Percentiles rank a stretch among this genome's conserved stretches.
Evolutionary conservation across 495 filamentous ascomycete species (phyloP).

Genomic region (Penicillium egyptiacum): DNA sequence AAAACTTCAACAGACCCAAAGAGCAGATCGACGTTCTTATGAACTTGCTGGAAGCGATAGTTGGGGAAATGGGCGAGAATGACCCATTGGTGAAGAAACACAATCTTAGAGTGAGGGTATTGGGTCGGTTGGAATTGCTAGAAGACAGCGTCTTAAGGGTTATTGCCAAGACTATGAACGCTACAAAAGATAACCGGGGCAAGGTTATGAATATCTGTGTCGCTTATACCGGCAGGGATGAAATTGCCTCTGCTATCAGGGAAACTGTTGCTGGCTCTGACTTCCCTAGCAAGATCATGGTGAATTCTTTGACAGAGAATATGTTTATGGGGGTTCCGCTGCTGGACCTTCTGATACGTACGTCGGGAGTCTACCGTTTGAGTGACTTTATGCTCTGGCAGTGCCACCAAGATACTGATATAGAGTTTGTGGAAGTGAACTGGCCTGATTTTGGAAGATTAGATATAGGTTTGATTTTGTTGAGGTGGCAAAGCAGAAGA

Average conservation of each 20-base stretch:
- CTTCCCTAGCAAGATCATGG: neutral
- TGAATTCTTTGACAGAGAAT: neutral
- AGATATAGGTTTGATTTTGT: neutral
- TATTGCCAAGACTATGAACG: neutral
- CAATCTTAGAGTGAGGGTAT: neutral
- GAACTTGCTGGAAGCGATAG: neutral
- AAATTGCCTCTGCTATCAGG: constrained; percentile 1
- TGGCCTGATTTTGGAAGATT: constrained; percentile 1
- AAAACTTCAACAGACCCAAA: constrained; percentile 1
- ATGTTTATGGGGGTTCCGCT: neutral
- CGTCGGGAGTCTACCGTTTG: neutral
- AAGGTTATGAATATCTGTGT: neutral
- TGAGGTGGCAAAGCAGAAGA: constrained; percentile 3
- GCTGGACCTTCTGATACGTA: constrained; percentile 1
- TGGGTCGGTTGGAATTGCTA: neutral
- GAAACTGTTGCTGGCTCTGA: neutral
- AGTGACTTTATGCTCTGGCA: constrained; percentile 3
- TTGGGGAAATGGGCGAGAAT: neutral
- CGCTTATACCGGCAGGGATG: neutral
- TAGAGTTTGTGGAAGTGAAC: constrained; percentile 1
- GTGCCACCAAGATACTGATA: constrained; percentile 4
- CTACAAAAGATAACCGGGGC: neutral
- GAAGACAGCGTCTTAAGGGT: neutral
- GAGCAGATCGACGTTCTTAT: neutral
- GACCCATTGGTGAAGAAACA: neutral